Base-by-base conservation (phyloP, 2,329 filamentous ascomycete genomes). In the Colletotrichum gloeosporioides region DNA sequence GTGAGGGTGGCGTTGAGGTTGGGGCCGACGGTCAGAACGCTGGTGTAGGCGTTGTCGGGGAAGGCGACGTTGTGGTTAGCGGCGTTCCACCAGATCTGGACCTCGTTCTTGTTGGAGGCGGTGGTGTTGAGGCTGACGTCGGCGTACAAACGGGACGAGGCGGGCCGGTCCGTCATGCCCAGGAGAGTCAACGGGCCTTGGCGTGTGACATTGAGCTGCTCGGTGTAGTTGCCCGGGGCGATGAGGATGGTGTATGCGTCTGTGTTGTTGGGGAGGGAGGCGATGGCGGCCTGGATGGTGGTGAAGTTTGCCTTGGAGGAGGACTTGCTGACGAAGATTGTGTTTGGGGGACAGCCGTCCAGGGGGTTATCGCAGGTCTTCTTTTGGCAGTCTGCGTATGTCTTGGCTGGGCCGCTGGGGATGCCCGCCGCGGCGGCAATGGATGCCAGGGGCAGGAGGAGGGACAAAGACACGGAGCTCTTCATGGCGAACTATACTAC, bases 191-290 rank as follows among this genome's bases (percentile, higher is more conserved):
- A 84, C 0, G 92, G 91, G 0, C 90, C 92, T 3, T 85, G 82
- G 1, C 92, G 90, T 6, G 92, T 94, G 75, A 94, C 86, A 78
- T 94, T 94, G 76, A 94, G 83, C 82, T 93, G 91, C 80, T 93
- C 92, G 2, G 85, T 89, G 79, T 94, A 94, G 75, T 87, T 88
- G 0, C 92, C 92, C 0, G 91, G 86, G 0, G 89, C 88, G 62
- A 94, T 89, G 15, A 94, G 87, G 78, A 94, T 93, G 22, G 88
- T 87, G 73, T 89, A 85, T 1, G 88, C 80, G 8, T 83, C 83
- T 18, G 85, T 86, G 79, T 89, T 80, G 44, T 86, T 83, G 0
- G 84, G 82, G 0, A 87, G 74, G 2, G 85, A 87, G 27, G 82
- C 78, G 34, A 88, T 87, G 10, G 87, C 87, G 32, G 82, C 80